Evolutionary conservation across 148 eudicot genomes (phyloP).

Genomic region (Gaultheria prostrata): DNA sequence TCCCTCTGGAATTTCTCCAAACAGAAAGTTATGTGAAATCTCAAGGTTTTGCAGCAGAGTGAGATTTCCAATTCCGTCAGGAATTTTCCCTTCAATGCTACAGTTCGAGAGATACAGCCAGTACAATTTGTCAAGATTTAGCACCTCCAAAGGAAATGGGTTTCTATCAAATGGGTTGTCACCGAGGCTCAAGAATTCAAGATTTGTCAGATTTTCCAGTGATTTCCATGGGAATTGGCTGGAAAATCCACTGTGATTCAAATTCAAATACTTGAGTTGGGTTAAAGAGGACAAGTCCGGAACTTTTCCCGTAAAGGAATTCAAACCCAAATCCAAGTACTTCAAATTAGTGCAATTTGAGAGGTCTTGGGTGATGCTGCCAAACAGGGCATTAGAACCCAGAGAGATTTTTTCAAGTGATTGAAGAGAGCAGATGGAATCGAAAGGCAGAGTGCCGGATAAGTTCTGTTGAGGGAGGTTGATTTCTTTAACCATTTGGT

Average conservation of each 20-base stretch:
- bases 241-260: slow-evolving; percentile 32
- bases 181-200: slow-evolving; percentile 36
- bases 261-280: slow-evolving; percentile 25
- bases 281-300: slow-evolving; percentile 33
- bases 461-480: slow-evolving; percentile 25
- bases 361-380: slow-evolving; percentile 25
- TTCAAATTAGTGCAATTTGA: slow-evolving; percentile 30
- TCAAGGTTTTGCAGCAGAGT: slow-evolving; percentile 35
- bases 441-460: slow-evolving; percentile 29
- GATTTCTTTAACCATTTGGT: slow-evolving; percentile 27
- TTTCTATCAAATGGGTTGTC: slow-evolving; percentile 34
- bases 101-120: slow-evolving; percentile 32
- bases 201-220: slow-evolving; percentile 29
- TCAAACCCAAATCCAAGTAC: slow-evolving; percentile 34
- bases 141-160: slow-evolving; percentile 30
- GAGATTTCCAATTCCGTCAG: slow-evolving; percentile 36
- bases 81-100: slow-evolving; percentile 37
- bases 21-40: slow-evolving; percentile 23
- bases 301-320: slow-evolving; percentile 29
- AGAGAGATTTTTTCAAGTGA: slow-evolving; percentile 27
- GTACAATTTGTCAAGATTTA: slow-evolving; percentile 26
- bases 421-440: slow-evolving; percentile 26
- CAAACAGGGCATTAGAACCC: slow-evolving; percentile 26
- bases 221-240: slow-evolving; percentile 43
- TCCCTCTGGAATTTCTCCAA: slow-evolving; percentile 31